A percentile compares a stretch with the other conserved stretches of the same genome.
Conservation (phyloP, 306 rosid species). For the Malus sylvestris region DNA sequence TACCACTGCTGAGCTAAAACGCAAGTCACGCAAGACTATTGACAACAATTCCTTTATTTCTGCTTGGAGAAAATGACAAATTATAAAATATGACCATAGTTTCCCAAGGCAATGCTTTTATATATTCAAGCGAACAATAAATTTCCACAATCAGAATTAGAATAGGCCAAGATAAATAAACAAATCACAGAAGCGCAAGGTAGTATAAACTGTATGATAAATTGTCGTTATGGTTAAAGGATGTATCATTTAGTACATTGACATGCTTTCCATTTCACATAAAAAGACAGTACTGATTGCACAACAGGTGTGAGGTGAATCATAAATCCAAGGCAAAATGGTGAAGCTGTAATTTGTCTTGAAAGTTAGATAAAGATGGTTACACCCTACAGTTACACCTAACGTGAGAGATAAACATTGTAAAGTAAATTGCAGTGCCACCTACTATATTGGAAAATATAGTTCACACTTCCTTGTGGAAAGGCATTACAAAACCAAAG, state of each 20-base stretch:
- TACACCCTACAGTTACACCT: no score
- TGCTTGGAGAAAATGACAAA: slow-evolving; percentile 31
- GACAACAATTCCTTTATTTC: slow-evolving; percentile 82
- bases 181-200: background rate
- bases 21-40: slow-evolving; percentile 62
- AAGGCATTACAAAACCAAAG: background rate
- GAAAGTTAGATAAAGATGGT: no score
- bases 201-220: background rate
- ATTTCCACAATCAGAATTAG: background rate
- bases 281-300: background rate
- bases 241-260: background rate
- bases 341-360: background rate
- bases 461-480: no score
- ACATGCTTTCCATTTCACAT: background rate
- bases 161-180: background rate
- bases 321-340: background rate
- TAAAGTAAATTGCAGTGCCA: no score
- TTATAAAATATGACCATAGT: slow-evolving; percentile 20
- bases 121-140: background rate
- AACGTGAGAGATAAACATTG: no score
- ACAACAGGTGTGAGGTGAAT: background rate
- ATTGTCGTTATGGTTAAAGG: background rate
- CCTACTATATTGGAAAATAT: no score
- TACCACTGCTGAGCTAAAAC: slow-evolving; percentile 86
- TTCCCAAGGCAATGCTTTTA: slow-evolving; percentile 2